Evolutionary conservation across 2,329 filamentous ascomycete genomes (phyloP), one percentile per base, ranked within the genome.

Genomic region (Fusarium guadeloupense): DNA sequence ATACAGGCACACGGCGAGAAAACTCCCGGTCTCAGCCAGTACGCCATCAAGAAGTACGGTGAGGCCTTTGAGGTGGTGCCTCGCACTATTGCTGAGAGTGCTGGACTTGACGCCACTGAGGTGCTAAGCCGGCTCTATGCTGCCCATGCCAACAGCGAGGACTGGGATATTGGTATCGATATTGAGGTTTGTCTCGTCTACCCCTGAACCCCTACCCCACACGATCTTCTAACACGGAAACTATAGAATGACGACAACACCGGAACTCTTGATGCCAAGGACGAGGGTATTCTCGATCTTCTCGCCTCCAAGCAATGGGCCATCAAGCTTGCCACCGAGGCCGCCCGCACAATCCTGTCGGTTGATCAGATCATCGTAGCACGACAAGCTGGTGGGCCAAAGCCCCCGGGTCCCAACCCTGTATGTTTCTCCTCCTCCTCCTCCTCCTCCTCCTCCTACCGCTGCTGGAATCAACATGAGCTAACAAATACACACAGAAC

Each of bases 291-390:
- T 67, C 83, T 99, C 50, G 96, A 99, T 75, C 84, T 99, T 37
- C 85, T 98, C 79, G 87, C 93, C 59, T 88, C 90, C 66, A 99
- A 99, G 85, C 89, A 88, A 73, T 98, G 93, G 94, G 95, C 95
- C 40, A 97, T 99, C 77, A 95, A 95, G 81, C 84, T 99, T 64
- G 96, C 95, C 31, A 97, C 94, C 20, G 95, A 99, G 79, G 90
- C 95, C 34, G 94, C 93, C 47, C 86, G 95, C 71, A 99, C 95
- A 41, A 90, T 99, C 25, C 82, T 99, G 64, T 96, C 93, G 41
- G 95, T 99, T 33, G 95, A 99, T 78, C 96, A 99, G 81, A 99
- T 99, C 74, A 99, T 99, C 74, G 95, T 99, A 54, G 93, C 96
- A 62, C 88, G 94, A 80, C 95, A 98, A 81, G 95, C 96, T 41